Evolutionary conservation across 768 basidiomycete species (phyloP).

Genomic region (Trametes sanguinea): DNA sequence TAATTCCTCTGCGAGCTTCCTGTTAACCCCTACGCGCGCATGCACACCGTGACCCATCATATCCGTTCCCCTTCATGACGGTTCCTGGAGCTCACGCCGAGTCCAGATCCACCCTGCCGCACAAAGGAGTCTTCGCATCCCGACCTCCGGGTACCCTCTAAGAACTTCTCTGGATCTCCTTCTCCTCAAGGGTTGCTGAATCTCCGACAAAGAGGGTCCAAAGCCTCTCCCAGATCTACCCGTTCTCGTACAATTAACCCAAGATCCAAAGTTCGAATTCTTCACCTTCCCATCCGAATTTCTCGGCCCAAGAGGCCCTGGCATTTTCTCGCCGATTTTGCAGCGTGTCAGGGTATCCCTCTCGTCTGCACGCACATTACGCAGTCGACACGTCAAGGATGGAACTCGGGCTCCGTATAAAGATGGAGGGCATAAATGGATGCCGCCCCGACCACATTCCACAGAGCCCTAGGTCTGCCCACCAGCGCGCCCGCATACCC

Average conservation of each 20-base stretch:
- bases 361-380: constrained; percentile 21
- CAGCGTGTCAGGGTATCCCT: constrained; percentile 18
- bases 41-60: constrained; percentile 18
- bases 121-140: constrained; percentile 21
- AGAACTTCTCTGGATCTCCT: constrained; percentile 25
- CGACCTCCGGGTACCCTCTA: constrained; percentile 18
- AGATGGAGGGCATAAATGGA: constrained; percentile 7
- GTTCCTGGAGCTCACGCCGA: constrained; percentile 25
- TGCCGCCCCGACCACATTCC: constrained; percentile 8
- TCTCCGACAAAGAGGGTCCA: constrained; percentile 33
- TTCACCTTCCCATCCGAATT: constrained; percentile 15
- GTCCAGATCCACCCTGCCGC: constrained; percentile 21
- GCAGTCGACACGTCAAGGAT: constrained; percentile 22
- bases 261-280: constrained; percentile 4
- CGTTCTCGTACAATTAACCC: constrained; percentile 17
- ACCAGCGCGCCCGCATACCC: not conserved
- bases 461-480: not conserved
- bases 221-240: constrained; percentile 31
- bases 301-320: constrained; percentile 12
- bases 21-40: constrained; percentile 13
- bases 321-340: constrained; percentile 18
- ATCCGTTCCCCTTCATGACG: constrained; percentile 20
- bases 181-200: constrained; percentile 17
- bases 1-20: constrained; percentile 16
- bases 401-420: constrained; percentile 16